Base-by-base conservation (phyloP, 2,329 filamentous ascomycete species). In the Trichoderma brevicompactum region DNA sequence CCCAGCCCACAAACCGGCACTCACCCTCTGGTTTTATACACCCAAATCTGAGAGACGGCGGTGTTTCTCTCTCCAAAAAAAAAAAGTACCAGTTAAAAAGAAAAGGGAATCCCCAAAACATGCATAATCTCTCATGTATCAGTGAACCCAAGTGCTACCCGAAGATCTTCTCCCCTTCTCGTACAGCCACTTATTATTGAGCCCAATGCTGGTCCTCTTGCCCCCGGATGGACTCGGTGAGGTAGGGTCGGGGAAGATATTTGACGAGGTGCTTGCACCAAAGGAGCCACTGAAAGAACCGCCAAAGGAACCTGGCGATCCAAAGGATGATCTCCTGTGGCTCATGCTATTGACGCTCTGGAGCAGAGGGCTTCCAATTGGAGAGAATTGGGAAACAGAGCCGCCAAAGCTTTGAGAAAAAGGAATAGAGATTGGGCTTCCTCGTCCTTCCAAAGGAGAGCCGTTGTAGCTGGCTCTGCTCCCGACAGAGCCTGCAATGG, bases 121-220 rank as follows among this genome's bases (percentile, higher is more conserved):
- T 41, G 3, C 48, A 13, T 12, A 41, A 23, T n/a, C 50, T 40
- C 41, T 28, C n/a, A 4, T 23, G 8, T 23, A 36, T 74, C 49
- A 79, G 54, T 76, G 73, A 56, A 73, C 70, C 77, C 79, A 82
- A 38, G 77, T 73, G 64, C 76, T 81, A 10, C 80, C 76, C 59
- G 83, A 81, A 70, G 84, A 79, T 75, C 87, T 75, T 75, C 88
- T 81, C 72, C 91, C 90, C 78, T 89, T 92, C 77, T 97, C 92
- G 74, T 97, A 98, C 67, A 97, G 78, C 94, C 94, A 98, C 79
- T 95, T 96, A 80, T 88, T 97, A 78, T 94, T 97, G 74, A 97
- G 74, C 0, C 88, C 88, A 60, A 96, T 87, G 69, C 87, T 93
- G 48, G 89, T 88, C 65, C 87, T 85, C 79, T 90, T 92, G 43